Base-by-base conservation (phyloP, 306 rosid genomes). In the Casuarina cunninghamiana region DNA sequence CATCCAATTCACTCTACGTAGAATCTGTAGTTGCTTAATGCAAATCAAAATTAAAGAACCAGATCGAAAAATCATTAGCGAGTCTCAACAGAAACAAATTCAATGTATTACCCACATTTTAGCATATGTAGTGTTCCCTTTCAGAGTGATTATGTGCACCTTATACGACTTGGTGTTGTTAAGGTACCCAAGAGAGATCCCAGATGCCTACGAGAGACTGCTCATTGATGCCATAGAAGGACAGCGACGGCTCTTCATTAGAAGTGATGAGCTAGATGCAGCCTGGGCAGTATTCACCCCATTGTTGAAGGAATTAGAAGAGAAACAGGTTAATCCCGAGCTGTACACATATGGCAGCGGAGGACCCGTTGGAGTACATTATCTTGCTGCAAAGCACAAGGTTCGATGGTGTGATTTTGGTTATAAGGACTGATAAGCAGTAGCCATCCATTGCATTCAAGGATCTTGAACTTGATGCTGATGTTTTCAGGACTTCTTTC, bases 221-320 rank as follows among this genome's bases (percentile, higher is more conserved):
- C 94, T 93, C 48, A 85, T 93, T 53, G 99, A 95, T 82, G 97
- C 99, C 3, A 88, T 95, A 37, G 99, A 91, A 90, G 99, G 99
- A 4, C 97, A 95, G 83, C 75, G 94, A 51, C 86, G 98, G 74
- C 54, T 95, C 78, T 92, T 95, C 89, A 95, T 95, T 50, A 93
- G 99, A 85, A 95, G 97, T 26, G 99, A 95, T 75, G 99, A 95
- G 86, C 97, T 95, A 2, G 94, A 91, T 84, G 97, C 99, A 42
- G 97, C 99, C 48, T 95, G 99, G 99, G 75, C 88, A 43, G 79
- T 95, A 69, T 93, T 95, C 91, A 89, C 96, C 13, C 99, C 97
- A 54, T 70, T 95, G 88, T 85, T 95, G 71, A 93, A 93, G 57
- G 97, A 93, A 77, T 87, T 95, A 10, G 99, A 93, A 79, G 84